These are phyloP conservation scores for Chaetomium cochliodes DNA, from an alignment of 495 filamentous ascomycete genomes.

Conservation along the genomic window DNA sequence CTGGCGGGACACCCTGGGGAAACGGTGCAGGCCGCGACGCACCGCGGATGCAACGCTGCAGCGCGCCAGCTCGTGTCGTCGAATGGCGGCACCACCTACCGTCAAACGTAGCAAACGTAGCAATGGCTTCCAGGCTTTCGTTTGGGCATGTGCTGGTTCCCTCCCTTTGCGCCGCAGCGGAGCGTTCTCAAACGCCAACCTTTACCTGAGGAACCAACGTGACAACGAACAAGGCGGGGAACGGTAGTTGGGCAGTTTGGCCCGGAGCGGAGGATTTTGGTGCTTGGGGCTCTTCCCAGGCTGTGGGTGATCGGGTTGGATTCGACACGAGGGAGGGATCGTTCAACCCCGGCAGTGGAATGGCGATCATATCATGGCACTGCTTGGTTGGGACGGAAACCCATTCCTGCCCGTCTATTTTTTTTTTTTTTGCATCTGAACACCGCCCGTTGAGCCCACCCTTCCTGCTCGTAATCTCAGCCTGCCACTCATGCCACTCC, in stretches of 20 bases:
- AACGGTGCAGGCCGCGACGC: conserved; percentile 7
- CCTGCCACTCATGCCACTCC: too few relatives aligned
- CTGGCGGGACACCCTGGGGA: neutral
- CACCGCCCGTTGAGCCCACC: neutral
- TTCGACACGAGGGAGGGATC: too few relatives aligned
- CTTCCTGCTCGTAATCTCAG: neutral
- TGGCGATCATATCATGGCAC: neutral
- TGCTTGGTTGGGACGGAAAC: neutral
- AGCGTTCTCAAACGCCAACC: neutral
- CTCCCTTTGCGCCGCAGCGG: conserved; percentile 12
- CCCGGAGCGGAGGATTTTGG: neutral
- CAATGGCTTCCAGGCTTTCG: neutral
- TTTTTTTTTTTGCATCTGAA: neutral
- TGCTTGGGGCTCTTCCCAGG: too few relatives aligned
- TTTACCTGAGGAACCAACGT: neutral
- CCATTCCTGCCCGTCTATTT: neutral
- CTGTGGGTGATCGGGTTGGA: too few relatives aligned
- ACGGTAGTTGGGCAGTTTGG: neutral
- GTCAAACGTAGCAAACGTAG: conserved; percentile 17
- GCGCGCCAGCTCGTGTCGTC: conserved; percentile 5
- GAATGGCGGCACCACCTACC: neutral
- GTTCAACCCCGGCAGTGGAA: neutral
- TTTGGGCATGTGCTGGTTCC: conserved; percentile 3
- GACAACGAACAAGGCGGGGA: neutral
- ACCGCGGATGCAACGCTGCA: conserved; percentile 23